phyloP scores from a whole-genome alignment of 2,329 filamentous ascomycete species.

The Claviceps quebecensis region DNA sequence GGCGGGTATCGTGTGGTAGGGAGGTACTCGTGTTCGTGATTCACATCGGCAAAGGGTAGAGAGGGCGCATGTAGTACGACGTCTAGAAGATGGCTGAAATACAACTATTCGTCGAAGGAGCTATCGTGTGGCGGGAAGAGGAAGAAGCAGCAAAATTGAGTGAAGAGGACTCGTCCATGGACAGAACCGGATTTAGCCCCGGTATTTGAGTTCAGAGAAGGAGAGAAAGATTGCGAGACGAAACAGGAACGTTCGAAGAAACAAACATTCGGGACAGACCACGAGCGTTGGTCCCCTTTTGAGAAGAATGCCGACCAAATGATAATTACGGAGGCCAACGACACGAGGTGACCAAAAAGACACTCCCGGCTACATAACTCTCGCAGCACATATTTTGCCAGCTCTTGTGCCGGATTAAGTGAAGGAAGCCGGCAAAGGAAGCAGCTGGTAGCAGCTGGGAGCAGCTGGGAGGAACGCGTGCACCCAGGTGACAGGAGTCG shows the following conservation, averaged over 20 bases:
- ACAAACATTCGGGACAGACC: slow-evolving; percentile 5
- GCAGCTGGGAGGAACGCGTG: no score
- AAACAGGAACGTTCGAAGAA: not conserved
- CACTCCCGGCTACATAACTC: not conserved
- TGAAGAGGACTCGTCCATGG: not conserved
- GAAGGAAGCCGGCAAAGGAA: not conserved
- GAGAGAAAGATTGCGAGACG: not conserved
- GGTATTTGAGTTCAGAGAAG: not conserved
- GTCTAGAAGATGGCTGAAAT: not conserved
- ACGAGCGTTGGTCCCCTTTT: slow-evolving; percentile 6
- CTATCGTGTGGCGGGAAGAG: not conserved
- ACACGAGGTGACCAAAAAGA: slow-evolving; percentile 1
- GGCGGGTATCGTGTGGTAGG: slow-evolving; percentile 2
- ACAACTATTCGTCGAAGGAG: not conserved
- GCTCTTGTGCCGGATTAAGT: not conserved
- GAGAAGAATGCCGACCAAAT: slow-evolving; percentile 3
- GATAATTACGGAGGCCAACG: slow-evolving; percentile 1
- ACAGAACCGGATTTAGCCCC: not conserved
- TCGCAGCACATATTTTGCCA: slow-evolving; percentile 3
- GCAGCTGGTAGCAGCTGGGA: not conserved
- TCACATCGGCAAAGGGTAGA: slow-evolving; percentile 1
- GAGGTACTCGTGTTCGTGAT: slow-evolving; percentile 4
- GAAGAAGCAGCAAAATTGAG: not conserved
- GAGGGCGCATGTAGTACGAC: slow-evolving; percentile 4
- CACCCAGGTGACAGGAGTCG: no score